A percentile compares a stretch with the other conserved stretches of the same genome.
These are phyloP conservation scores for Scutellaria baicalensis DNA, from an alignment of 257 asterid species.

Conservation along the genomic window DNA sequence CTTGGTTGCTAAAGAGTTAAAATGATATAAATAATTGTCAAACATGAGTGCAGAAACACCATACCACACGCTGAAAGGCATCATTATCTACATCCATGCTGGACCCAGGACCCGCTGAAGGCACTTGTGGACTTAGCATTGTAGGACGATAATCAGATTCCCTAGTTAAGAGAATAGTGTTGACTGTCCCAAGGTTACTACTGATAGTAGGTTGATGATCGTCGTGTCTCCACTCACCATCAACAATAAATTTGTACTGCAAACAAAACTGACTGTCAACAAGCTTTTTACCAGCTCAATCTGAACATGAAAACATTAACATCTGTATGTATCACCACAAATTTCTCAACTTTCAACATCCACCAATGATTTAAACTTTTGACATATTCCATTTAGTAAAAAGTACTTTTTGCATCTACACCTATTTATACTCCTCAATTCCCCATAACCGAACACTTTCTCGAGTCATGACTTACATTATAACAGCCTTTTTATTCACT, in stretches of 20 bases:
- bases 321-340: background rate
- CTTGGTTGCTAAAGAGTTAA: background rate
- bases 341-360: background rate
- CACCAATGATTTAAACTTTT: background rate
- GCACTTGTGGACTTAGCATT: constrained; percentile 39
- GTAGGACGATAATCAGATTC: constrained; percentile 49
- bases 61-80: constrained; percentile 75
- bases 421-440: background rate
- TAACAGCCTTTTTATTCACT: background rate
- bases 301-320: background rate
- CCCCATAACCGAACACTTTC: background rate
- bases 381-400: background rate
- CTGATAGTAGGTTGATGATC: constrained; percentile 67
- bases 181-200: constrained; percentile 72
- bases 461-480: background rate
- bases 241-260: constrained; percentile 95
- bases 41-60: constrained; percentile 1
- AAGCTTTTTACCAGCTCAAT: background rate
- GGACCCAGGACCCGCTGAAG: constrained; percentile 45
- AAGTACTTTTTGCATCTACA: background rate
- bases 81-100: constrained; percentile 93
- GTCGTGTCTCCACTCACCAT: constrained; percentile 96
- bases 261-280: background rate
- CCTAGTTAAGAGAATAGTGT: constrained; percentile 65
- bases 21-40: background rate